Evolutionary conservation across 2,329 filamentous ascomycete species (phyloP), one percentile per base, ranked within the genome.

Genomic region (Fusarium sp.): DNA sequence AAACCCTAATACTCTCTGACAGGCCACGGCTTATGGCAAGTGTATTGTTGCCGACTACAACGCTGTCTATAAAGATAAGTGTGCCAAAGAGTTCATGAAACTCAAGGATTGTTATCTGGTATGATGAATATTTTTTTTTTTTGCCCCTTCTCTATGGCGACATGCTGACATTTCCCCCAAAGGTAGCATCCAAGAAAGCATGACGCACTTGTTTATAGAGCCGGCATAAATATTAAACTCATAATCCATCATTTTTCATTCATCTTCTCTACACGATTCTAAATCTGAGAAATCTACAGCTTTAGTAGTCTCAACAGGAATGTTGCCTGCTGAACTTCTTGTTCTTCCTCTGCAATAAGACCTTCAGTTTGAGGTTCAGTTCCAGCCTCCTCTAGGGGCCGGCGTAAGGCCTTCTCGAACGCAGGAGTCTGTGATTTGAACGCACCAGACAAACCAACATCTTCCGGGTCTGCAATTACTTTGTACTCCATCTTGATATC

Each of bases 401-500:
- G 86, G 65, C 93, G 86, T 69, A 97, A 79, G 21, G 89, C 90
- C 82, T 93, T 96, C 77, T 91, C 90, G 74, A 97, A 92, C 33
- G 86, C 82, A 42, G 83, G 78, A 21, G 86, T 80, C 75, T 96
- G 92, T 36, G 86, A 86, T 67, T 87, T 83, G 75, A 96, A 93
- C 4, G 90, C 89, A 54, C 85, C 83, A 58, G 85, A 87, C 23
- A 97, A 79, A 7, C 92, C 93, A 60, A 94, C 85, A 42, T 88
- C 85, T 4, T 96, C 91, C 0, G 92, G 91, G 75, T 97, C 94
- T 10, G 88, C 85, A 47, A 96, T 81, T 7, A 98, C 88, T 58
- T 85, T 85, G 81, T 97, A 98, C 78, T 96, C 92, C 92, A 99
- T 97, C 81, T 91, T 92, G 66, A 99, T 90, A 75, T 98, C 96